Evolutionary conservation across 2,329 filamentous ascomycete species (phyloP), one percentile per base, ranked within the genome.

Genomic region (Colletotrichum sojae): DNA sequence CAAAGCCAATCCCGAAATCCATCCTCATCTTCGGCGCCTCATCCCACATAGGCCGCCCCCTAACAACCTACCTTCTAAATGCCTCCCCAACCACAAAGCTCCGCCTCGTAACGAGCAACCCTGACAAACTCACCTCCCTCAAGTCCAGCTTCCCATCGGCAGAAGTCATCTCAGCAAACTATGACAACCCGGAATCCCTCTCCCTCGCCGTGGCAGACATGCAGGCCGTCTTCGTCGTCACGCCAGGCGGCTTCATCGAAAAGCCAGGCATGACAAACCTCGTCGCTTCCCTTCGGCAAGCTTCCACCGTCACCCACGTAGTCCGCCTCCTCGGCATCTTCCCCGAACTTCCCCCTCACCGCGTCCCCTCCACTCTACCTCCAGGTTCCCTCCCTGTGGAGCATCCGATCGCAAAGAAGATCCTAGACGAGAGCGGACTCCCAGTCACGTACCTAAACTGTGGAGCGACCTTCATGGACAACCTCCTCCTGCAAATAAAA

Each of bases 381-480:
- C 10, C 15, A 0, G 61, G 61, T 6, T 51, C 53, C 6, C 53
- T 57, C 6, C 52, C 61, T 5, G 43, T 63, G 2, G 61, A 63
- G 27, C 61, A 63, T 6, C 61, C 52, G 5, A 40, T 63, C 13
- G 61, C 46, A 3, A 49, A 63, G 10, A 13, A 31, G 6, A 40
- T 63, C 4, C 52, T 63, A 3, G 61, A 63, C 20, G 61, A 49
- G 15, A 63, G 52, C n/a, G 52, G 53, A 8, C 52, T 63, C 8
- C 61, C 43, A 2, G 43, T 63, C 0, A 63, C 61, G 13, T 57
- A 57, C 18, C 43, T 63, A n/a, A 57, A 63, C 5, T 63, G 49
- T n/a, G 61, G 61, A 8, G 61, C 61, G 10, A 57, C 53, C 12
- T 57, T 63, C 20, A 57, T 57, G 31, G 53, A 57, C 31, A 63